Evolutionary conservation across 352 stramenopile species (phyloP), one percentile per base, ranked within the genome.

Genomic region (Globisporangium cylindrosporum): DNA sequence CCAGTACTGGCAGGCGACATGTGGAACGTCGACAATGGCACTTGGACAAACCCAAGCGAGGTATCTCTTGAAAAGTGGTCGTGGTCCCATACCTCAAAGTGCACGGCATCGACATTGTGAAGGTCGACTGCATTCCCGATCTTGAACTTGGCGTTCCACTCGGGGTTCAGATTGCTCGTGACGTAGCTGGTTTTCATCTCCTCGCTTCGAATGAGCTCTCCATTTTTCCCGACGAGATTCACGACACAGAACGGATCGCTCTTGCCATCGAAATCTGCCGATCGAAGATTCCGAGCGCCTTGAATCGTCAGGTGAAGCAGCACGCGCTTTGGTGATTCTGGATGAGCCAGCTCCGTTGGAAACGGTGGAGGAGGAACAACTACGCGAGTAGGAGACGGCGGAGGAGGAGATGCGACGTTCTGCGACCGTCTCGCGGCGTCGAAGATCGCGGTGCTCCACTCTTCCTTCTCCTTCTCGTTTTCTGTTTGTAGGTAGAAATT

Each of bases 171-270:
- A 3, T 78, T 88, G 48, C 76, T 67, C 0, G 76, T 76, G 46
- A 83, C 71, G 56, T 82, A 79, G 36, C 84, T 74, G 32, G 86
- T 94, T 38, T 75, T 77, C 48, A 79, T 72, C 38, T 89, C 77
- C 62, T 88, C 80, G 22, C 77, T 79, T n/a, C 82, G 79, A 34
- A 91, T 73, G 2, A 82, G 58, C 53, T 81, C 53, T 12, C 84
- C 86, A 53, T 86, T 77, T 46, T 82, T 89, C n/a, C 81, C 78
- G 9, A 91, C 61, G 1, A 93, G 72, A 20, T 73, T 89, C 5
- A 94, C 69, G 41, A 90, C 61, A 34, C 83, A 92, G 66, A 88
- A 91, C 27, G 86, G 84, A 49, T 94, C 86, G 38, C 84, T 93
- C 60, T 88, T 84, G 1, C 80, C 83, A 38, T 84, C 88, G 14